Percentiles rank a stretch among this genome's conserved stretches.
Evolutionary conservation across 352 stramenopile species (phyloP).

Genomic region (Phytophthora vignae): DNA sequence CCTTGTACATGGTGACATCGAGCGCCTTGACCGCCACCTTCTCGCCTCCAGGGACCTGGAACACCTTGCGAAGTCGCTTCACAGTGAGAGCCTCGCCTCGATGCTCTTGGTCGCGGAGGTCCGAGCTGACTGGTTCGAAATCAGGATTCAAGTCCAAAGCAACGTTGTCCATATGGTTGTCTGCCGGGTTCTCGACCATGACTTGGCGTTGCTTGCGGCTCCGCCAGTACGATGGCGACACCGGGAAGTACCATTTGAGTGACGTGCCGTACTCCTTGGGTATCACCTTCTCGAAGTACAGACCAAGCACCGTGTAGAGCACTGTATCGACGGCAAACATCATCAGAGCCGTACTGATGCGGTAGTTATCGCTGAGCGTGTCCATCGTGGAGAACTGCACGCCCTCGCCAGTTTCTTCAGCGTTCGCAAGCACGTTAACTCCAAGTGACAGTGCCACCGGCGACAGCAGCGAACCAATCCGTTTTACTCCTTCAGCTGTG

Average conservation of each 20-base stretch:
- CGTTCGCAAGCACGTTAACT: slow-evolving; percentile 54
- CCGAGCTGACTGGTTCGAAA: slow-evolving; percentile 49
- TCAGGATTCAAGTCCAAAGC: slow-evolving; percentile 52
- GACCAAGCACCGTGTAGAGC: slow-evolving; percentile 87
- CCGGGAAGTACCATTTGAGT: slow-evolving; percentile 92
- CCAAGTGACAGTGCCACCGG: background rate
- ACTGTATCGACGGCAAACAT: slow-evolving; percentile 89
- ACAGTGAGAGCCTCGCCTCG: slow-evolving; percentile 62
- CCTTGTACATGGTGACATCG: slow-evolving; percentile 79
- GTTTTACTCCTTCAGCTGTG: background rate
- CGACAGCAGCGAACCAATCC: background rate
- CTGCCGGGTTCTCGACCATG: background rate
- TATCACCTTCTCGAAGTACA: slow-evolving; percentile 93
- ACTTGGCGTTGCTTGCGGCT: slow-evolving; percentile 8
- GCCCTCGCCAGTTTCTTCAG: slow-evolving; percentile 52
- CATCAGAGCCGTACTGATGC: slow-evolving; percentile 52
- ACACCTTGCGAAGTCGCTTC: slow-evolving; percentile 76
- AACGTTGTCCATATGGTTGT: slow-evolving; percentile 33
- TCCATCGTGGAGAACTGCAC: slow-evolving; percentile 54
- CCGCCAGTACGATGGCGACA: slow-evolving; percentile 59
- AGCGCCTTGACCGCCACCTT: slow-evolving; percentile 91
- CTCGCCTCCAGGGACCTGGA: slow-evolving; percentile 75
- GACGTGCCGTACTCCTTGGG: slow-evolving; percentile 90
- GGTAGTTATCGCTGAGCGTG: slow-evolving; percentile 54
- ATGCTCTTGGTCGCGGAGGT: slow-evolving; percentile 57